Percentiles rank a stretch among this genome's conserved stretches.
Conservation (phyloP, 805 yeast genomes). For the Myxozyma kluyveri region DNA sequence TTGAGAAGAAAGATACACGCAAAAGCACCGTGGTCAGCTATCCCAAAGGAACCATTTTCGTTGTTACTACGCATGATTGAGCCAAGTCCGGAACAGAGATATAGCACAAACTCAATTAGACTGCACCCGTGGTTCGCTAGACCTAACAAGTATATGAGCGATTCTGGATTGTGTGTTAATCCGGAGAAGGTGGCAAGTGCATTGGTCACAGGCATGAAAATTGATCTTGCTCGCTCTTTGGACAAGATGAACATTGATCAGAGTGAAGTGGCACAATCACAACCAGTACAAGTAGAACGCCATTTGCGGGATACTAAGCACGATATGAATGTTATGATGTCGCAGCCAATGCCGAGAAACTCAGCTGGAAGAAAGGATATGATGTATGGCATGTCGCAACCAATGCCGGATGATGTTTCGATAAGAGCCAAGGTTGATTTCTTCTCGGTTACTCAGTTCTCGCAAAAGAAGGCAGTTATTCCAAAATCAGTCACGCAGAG, state of each 20-base stretch:
- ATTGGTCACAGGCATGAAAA: conserved; percentile 51
- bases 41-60: conserved; percentile 51
- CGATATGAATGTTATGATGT: background rate
- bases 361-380: background rate
- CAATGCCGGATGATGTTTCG: background rate
- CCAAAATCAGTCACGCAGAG: conserved; percentile 32
- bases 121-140: conserved; percentile 57
- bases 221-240: conserved; percentile 36
- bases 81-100: conserved; percentile 48
- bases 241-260: conserved; percentile 22
- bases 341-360: conserved; percentile 7
- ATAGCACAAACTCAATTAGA: conserved; percentile 43
- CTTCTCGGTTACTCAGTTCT: conserved; percentile 12
- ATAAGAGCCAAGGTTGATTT: background rate
- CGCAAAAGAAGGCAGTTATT: conserved; percentile 10
- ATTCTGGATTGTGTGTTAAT: conserved; percentile 53
- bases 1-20: conserved; percentile 45
- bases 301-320: too few species aligned
- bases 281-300: too few species aligned
- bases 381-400: background rate
- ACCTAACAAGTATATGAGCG: conserved; percentile 45
- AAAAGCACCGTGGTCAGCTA: conserved; percentile 51
- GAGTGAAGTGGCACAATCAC: conserved; percentile 10
- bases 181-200: conserved; percentile 51
- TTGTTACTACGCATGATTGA: conserved; percentile 53